A percentile compares a stretch with the other conserved stretches of the same genome.
Conservation (phyloP, 768 basidiomycete genomes). For the Gloeophyllum trabeum region DNA sequence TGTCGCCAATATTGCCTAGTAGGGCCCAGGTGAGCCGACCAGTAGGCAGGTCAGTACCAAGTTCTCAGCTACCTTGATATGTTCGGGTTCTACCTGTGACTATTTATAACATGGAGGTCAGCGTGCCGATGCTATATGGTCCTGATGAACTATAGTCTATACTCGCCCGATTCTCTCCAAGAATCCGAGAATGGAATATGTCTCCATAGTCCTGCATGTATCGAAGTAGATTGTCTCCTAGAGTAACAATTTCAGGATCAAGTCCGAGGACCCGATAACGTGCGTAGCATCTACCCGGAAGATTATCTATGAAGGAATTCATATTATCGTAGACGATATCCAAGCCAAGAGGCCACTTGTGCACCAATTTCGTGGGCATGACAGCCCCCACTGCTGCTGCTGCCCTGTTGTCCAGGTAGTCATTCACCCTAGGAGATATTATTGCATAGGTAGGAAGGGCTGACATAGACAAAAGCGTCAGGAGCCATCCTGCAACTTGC, state of each 20-base stretch:
- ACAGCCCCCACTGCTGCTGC: constrained; percentile 14
- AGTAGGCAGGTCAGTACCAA: background rate
- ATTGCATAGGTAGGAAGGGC: background rate
- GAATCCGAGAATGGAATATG: background rate
- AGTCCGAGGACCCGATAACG: background rate
- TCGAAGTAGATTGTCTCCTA: constrained; percentile 19
- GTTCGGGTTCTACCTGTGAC: constrained; percentile 23
- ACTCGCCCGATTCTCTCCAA: background rate
- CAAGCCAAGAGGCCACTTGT: constrained; percentile 21
- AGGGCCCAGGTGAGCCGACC: background rate
- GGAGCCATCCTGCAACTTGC: background rate
- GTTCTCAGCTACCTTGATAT: constrained; percentile 27
- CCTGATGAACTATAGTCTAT: too few species aligned
- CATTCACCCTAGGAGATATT: background rate
- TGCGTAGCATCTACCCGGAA: constrained; percentile 19
- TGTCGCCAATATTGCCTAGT: constrained; percentile 25
- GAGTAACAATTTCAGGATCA: constrained; percentile 6
- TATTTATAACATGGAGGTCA: background rate
- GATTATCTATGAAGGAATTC: constrained; percentile 15
- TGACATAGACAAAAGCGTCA: background rate
- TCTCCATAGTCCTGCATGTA: background rate
- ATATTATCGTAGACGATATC: constrained; percentile 19
- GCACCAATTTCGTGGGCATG: constrained; percentile 18
- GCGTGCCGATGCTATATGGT: background rate
- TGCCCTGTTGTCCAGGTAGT: background rate